These are phyloP conservation scores for Penicillium silybi DNA, from an alignment of 495 filamentous ascomycete species.

Conservation along the genomic window DNA sequence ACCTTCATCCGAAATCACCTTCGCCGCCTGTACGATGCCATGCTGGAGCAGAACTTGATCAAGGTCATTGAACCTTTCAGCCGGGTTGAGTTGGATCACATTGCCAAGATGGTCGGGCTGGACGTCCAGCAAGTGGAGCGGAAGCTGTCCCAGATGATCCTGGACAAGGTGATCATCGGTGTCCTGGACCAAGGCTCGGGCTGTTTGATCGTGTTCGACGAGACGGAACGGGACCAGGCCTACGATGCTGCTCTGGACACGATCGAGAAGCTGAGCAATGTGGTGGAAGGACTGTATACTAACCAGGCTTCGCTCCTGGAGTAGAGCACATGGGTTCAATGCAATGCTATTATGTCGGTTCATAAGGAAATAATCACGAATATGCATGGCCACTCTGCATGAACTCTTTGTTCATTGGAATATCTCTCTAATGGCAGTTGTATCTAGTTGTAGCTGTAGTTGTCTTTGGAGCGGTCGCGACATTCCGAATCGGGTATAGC, in stretches of 20 bases:
- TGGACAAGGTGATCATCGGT: slow-evolving; percentile 97
- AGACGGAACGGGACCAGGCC: slow-evolving; percentile 85
- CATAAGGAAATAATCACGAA: slow-evolving; percentile 22
- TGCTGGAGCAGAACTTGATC: slow-evolving; percentile 98
- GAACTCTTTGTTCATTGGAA: not conserved
- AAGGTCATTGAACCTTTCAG: slow-evolving; percentile 99
- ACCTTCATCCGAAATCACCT: slow-evolving; percentile 94
- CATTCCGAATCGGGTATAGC: slow-evolving; percentile 39
- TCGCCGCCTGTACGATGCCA: slow-evolving; percentile 90
- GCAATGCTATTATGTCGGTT: slow-evolving; percentile 23
- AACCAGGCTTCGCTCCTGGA: slow-evolving; percentile 96
- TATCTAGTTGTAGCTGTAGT: not conserved
- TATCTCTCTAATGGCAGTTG: not conserved
- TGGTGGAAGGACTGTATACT: slow-evolving; percentile 94
- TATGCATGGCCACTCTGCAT: slow-evolving; percentile 7
- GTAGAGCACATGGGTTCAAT: slow-evolving; percentile 45
- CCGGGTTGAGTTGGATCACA: slow-evolving; percentile 91
- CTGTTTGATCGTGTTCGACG: slow-evolving; percentile 94
- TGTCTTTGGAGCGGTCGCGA: slow-evolving; percentile 9
- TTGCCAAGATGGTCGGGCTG: slow-evolving; percentile 94
- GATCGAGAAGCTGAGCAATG: slow-evolving; percentile 94
- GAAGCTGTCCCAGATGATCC: slow-evolving; percentile 97
- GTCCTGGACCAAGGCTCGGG: slow-evolving; percentile 97
- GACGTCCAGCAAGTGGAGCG: slow-evolving; percentile 96
- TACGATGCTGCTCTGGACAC: slow-evolving; percentile 94